Evolutionary conservation across 306 rosid genomes (phyloP), one percentile per base, ranked within the genome.

Genomic region (Herpetospermum pedunculosum): DNA sequence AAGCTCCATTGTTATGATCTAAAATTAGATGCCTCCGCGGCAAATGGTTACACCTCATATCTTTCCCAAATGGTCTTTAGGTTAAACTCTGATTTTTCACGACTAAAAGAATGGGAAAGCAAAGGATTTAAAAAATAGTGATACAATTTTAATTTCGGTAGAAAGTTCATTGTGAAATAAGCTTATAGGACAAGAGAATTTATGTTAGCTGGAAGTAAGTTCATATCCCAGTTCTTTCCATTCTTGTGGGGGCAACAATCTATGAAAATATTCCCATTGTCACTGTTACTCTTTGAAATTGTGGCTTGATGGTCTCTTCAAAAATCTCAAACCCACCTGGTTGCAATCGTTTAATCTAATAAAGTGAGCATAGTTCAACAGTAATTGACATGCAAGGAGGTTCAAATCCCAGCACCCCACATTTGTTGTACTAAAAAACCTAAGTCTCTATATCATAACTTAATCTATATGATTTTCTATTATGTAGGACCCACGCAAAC

Each of bases 401-500:
- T n/a, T n/a, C n/a, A n/a, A n/a, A n/a, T n/a, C n/a, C n/a, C n/a
- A n/a, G n/a, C n/a, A n/a, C n/a, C n/a, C n/a, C n/a, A n/a, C n/a
- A n/a, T n/a, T n/a, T n/a, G n/a, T n/a, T n/a, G n/a, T n/a, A n/a
- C n/a, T n/a, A n/a, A n/a, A n/a, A n/a, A n/a, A n/a, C n/a, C n/a
- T 25, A 16, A 8, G 23, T 13, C 41, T 53, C 10, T n/a, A 57
- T 60, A 41, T 70, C 4, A 3, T 60, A 57, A 14, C 48, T 52
- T 40, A 40, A 80, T 54, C 19, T 35, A 73, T 26, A 44, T 13
- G 32, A 60, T 35, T 78, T 34, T 67, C 72, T 15, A 57, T 19
- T 34, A 6, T 38, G 78, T 83, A 93, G 98, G 98, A 93, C 78
- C 6, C 63, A 54, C 93, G 88, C 53, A 93, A 93, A 77, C 92